These are phyloP conservation scores for Cylindrodendrum hubeiense DNA, from an alignment of 2,329 filamentous ascomycete genomes.

Conservation along the genomic window DNA sequence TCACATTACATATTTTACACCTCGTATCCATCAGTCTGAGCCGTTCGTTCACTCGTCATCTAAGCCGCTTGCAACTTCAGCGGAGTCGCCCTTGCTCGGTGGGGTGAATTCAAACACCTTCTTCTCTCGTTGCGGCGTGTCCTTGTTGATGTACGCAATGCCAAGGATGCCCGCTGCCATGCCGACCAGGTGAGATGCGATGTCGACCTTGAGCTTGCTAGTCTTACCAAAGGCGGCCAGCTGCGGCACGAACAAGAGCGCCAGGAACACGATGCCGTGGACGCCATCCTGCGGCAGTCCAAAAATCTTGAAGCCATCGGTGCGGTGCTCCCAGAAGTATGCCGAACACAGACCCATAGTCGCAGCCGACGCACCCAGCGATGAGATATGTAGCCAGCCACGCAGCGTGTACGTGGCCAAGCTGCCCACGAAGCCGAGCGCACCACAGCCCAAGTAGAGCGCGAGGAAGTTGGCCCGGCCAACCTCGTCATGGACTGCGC, in stretches of 20 bases:
- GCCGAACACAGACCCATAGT: slow-evolving; percentile 71
- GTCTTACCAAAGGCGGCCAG: slow-evolving; percentile 60
- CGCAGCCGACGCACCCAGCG: slow-evolving; percentile 76
- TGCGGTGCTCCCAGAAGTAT: slow-evolving; percentile 70
- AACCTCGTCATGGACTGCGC: slow-evolving; percentile 76
- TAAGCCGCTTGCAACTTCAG: neutral
- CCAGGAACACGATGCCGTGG: slow-evolving; percentile 66
- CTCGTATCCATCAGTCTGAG: slow-evolving; percentile 10
- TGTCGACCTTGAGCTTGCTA: slow-evolving; percentile 58
- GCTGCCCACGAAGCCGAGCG: slow-evolving; percentile 69
- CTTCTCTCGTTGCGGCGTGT: slow-evolving; percentile 28
- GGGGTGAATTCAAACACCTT: slow-evolving; percentile 33
- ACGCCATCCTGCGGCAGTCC: slow-evolving; percentile 70
- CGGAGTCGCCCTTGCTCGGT: neutral
- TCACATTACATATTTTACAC: slow-evolving; percentile 34
- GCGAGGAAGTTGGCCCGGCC: slow-evolving; percentile 77
- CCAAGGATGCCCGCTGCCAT: slow-evolving; percentile 61
- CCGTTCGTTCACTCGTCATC: slow-evolving; percentile 1
- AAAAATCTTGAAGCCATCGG: slow-evolving; percentile 68
- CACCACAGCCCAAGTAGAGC: slow-evolving; percentile 72
- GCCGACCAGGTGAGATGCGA: slow-evolving; percentile 66
- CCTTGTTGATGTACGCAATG: slow-evolving; percentile 49
- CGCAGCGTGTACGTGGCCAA: slow-evolving; percentile 63
- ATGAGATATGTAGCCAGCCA: slow-evolving; percentile 60
- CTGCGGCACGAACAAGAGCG: slow-evolving; percentile 63